These are phyloP conservation scores for Trypanosoma scelopori DNA, from an alignment of 208 protist species.

Conservation along the genomic window DNA sequence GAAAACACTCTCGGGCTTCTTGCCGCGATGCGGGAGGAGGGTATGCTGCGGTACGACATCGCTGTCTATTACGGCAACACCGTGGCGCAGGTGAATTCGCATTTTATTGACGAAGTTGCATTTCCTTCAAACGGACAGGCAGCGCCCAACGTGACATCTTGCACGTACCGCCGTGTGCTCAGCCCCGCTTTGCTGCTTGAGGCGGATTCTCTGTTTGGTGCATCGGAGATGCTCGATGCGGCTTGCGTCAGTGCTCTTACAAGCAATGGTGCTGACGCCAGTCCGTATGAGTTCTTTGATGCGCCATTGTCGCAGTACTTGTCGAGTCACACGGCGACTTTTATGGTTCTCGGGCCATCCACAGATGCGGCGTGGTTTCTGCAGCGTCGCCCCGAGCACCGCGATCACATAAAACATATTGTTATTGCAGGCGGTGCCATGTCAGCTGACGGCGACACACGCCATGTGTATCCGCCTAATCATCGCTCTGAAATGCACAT, in stretches of 20 bases:
- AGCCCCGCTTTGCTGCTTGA: conserved; percentile 7
- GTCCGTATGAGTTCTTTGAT: conserved; percentile 35
- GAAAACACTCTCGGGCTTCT: conserved; percentile 36
- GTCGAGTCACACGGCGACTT: conserved; percentile 26
- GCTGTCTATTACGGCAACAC: conserved; percentile 52
- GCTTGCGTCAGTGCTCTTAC: conserved; percentile 2
- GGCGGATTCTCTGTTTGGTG: conserved; percentile 39
- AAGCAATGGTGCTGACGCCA: neutral
- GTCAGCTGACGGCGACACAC: conserved; percentile 32
- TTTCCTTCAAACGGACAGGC: neutral
- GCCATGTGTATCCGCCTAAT: conserved; percentile 46
- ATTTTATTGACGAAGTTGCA: conserved; percentile 14
- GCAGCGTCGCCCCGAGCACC: conserved; percentile 18
- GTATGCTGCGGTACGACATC: conserved; percentile 29
- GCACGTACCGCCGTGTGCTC: conserved; percentile 31
- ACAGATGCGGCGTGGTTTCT: conserved; percentile 75
- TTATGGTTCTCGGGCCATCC: conserved; percentile 57
- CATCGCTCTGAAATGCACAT: conserved; percentile 58
- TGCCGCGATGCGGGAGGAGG: conserved; percentile 39
- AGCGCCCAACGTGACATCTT: conserved; percentile 13
- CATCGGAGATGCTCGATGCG: conserved; percentile 18
- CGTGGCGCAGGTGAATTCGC: conserved; percentile 28
- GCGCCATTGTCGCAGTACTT: conserved; percentile 33
- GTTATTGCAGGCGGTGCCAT: conserved; percentile 62
- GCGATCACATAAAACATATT: conserved; percentile 34